Evolutionary conservation across 768 basidiomycete genomes (phyloP).

Genomic region (Lentinula sp.): DNA sequence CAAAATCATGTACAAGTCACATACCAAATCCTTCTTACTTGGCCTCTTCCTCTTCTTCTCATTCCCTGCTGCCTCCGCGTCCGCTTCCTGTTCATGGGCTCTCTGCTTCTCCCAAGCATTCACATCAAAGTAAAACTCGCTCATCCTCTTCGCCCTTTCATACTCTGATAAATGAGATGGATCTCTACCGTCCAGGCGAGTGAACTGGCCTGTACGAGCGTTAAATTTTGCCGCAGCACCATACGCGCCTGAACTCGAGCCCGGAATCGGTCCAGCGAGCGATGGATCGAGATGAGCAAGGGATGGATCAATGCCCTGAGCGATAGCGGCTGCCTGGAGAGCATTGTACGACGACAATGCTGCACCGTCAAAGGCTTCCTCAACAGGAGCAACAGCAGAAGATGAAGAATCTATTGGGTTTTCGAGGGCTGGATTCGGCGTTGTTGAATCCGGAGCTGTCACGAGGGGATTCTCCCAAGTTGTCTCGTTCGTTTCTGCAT

Average conservation of each 20-base stretch:
- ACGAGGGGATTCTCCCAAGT: constrained; percentile 80
- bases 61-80: constrained; percentile 37
- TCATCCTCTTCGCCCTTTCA: constrained; percentile 81
- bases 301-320: constrained; percentile 79
- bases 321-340: constrained; percentile 63
- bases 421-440: constrained; percentile 15
- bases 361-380: not conserved
- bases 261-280: constrained; percentile 36
- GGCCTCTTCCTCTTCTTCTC: constrained; percentile 74
- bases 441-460: constrained; percentile 18
- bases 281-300: constrained; percentile 78
- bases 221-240: constrained; percentile 69
- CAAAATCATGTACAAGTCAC: constrained; percentile 5
- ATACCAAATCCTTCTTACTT: constrained; percentile 78
- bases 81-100: constrained; percentile 36
- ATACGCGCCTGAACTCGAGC: constrained; percentile 32
- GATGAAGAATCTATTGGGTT: constrained; percentile 14
- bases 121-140: constrained; percentile 83
- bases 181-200: constrained; percentile 59
- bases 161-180: constrained; percentile 76
- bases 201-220: constrained; percentile 73
- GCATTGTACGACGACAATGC: constrained; percentile 35
- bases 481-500: constrained; percentile 67
- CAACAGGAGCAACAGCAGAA: constrained; percentile 8
- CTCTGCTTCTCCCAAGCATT: constrained; percentile 73